phyloP scores from a whole-genome alignment of 495 filamentous ascomycete genomes.

The Podospora tetraspora region DNA sequence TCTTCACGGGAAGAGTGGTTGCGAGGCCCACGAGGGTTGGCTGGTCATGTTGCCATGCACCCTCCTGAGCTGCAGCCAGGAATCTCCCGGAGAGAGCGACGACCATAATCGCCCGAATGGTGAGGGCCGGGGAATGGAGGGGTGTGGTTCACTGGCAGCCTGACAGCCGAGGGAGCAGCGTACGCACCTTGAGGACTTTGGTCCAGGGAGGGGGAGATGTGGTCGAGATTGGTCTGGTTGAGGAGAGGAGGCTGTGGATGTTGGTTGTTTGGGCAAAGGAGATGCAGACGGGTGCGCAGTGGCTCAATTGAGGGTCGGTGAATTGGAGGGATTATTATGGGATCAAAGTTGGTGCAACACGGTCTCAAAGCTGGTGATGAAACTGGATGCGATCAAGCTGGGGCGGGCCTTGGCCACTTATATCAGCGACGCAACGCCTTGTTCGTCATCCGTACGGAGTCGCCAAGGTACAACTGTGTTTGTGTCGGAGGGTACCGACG shows the following conservation, averaged over 20 bases:
- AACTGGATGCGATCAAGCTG: conserved; percentile 21
- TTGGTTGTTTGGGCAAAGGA: not conserved
- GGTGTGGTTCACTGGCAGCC: not conserved
- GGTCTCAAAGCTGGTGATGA: conserved; percentile 21
- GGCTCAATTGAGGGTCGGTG: conserved; percentile 16
- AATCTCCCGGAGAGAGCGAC: conserved; percentile 4
- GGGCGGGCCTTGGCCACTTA: conserved; percentile 27
- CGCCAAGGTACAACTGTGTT: not conserved
- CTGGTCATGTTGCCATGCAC: not conserved
- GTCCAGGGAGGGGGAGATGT: not conserved
- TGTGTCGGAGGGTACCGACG: conserved; percentile 4
- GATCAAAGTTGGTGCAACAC: conserved; percentile 9
- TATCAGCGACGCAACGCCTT: conserved; percentile 19
- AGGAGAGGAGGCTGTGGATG: not conserved
- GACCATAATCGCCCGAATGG: not conserved
- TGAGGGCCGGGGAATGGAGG: not conserved
- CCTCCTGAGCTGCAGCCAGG: conserved; percentile 14
- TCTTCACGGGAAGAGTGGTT: conserved; percentile 14
- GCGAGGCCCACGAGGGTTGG: not conserved
- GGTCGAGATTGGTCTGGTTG: not conserved
- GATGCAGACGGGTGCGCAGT: not conserved
- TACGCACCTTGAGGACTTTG: not conserved
- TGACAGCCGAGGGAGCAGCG: not conserved
- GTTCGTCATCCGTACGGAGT: conserved; percentile 18
- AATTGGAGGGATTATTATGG: conserved; percentile 5